Evolutionary conservation across 805 yeast species (phyloP).

Genomic region (Zygoascus bituminiphila): DNA sequence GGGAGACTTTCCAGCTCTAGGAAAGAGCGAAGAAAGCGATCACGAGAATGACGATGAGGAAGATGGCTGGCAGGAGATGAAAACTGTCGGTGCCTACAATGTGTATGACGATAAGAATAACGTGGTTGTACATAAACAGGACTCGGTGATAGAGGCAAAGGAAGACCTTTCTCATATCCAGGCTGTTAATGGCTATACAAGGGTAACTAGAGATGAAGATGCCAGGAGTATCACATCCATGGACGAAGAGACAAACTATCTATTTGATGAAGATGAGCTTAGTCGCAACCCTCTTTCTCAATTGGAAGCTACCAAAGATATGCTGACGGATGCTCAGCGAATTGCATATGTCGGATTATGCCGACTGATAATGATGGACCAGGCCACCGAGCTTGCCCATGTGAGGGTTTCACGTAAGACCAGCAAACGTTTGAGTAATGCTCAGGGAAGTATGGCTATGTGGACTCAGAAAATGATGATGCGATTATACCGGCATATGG

Average conservation of each 20-base stretch:
- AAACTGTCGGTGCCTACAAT: constrained; percentile 66
- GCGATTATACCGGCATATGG: constrained; percentile 72
- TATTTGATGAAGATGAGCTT: constrained; percentile 41
- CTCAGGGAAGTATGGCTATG: constrained; percentile 60
- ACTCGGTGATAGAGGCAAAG: constrained; percentile 15
- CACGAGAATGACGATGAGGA: constrained; percentile 17
- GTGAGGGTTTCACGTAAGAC: constrained; percentile 36
- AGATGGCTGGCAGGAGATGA: constrained; percentile 72
- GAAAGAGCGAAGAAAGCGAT: not conserved
- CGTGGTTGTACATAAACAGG: constrained; percentile 23
- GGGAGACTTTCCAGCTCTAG: not conserved
- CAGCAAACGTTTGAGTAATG: constrained; percentile 50
- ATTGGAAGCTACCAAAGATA: constrained; percentile 66
- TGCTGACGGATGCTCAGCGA: constrained; percentile 76
- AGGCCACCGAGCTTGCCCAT: constrained; percentile 72
- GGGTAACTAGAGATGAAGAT: constrained; percentile 80
- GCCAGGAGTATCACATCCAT: constrained; percentile 49
- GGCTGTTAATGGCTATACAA: constrained; percentile 70
- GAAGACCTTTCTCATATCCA: constrained; percentile 9
- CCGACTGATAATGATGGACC: constrained; percentile 63
- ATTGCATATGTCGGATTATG: constrained; percentile 87
- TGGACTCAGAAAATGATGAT: constrained; percentile 75
- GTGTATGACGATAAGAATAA: constrained; percentile 68
- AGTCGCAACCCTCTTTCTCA: constrained; percentile 51
- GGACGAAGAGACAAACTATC: constrained; percentile 48